These are phyloP conservation scores for Cladosporium sp. DNA, from an alignment of 2,329 filamentous ascomycete genomes.

Conservation along the genomic window DNA sequence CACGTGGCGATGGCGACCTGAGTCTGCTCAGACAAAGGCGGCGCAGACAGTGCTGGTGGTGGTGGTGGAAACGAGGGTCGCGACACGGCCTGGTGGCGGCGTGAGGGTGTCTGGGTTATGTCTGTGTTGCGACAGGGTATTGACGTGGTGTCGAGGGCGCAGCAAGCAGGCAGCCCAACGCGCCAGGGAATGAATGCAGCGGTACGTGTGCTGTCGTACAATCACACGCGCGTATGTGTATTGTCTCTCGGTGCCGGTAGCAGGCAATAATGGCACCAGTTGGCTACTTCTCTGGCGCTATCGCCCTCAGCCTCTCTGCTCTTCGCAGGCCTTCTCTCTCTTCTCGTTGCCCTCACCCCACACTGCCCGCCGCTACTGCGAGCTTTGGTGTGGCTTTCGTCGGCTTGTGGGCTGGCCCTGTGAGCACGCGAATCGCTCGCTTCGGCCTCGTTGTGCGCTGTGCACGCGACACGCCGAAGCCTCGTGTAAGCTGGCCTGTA, in stretches of 20 bases:
- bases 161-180: neutral
- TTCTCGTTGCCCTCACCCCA: neutral
- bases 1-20: neutral
- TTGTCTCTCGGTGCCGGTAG: too few relatives aligned
- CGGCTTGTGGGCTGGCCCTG: neutral
- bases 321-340: neutral
- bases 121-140: too few relatives aligned
- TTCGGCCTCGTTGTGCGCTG: neutral
- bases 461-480: neutral
- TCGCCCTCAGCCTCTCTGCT: neutral
- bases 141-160: neutral
- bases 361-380: neutral
- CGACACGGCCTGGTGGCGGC: too few relatives aligned
- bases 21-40: neutral
- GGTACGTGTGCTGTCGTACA: neutral
- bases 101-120: too few relatives aligned
- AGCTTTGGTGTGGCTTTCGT: neutral
- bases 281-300: neutral
- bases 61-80: neutral
- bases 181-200: neutral
- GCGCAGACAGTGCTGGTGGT: neutral
- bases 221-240: neutral
- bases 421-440: neutral
- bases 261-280: neutral
- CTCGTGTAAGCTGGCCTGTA: neutral